phyloP scores from a whole-genome alignment of 139 green algal species.

The Ettlia oleoabundans region DNA sequence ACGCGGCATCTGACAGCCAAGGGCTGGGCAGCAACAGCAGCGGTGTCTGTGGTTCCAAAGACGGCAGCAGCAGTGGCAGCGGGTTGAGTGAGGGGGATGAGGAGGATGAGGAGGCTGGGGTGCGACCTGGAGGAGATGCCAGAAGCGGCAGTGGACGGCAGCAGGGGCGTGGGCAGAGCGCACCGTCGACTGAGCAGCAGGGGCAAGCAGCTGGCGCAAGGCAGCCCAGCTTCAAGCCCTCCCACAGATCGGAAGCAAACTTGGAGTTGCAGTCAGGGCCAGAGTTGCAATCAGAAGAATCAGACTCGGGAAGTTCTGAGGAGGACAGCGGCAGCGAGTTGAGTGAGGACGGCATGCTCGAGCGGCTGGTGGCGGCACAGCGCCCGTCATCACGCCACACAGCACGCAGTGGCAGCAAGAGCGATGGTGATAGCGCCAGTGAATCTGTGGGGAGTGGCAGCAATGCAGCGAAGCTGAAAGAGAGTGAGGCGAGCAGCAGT shows the following conservation, averaged over 20 bases:
- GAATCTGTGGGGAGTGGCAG: no score
- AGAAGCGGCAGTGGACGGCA: no score
- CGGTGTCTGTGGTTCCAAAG: neutral
- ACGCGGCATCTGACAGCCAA: neutral
- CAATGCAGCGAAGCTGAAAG: no score
- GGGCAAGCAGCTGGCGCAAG: no score
- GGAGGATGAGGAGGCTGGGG: no score
- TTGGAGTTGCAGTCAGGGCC: constrained; percentile 17
- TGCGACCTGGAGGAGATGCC: no score
- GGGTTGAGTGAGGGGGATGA: neutral
- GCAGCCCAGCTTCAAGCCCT: neutral
- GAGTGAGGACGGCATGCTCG: constrained; percentile 71
- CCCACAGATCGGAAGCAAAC: no score
- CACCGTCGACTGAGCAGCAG: no score
- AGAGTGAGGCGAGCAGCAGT: neutral
- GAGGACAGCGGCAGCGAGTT: constrained; percentile 54
- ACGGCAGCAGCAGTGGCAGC: neutral
- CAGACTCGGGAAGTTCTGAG: no score
- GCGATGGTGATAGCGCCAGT: neutral
- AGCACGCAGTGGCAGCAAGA: constrained; percentile 3
- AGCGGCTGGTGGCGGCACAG: constrained; percentile 50
- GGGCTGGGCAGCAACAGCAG: constrained; percentile 13
- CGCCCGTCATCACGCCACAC: neutral
- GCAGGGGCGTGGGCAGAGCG: no score
- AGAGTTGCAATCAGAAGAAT: constrained; percentile 31